Percentiles rank a stretch among this genome's conserved stretches.
Conservation (phyloP, 306 rosid genomes). For the Heteromeles arbutifolia region DNA sequence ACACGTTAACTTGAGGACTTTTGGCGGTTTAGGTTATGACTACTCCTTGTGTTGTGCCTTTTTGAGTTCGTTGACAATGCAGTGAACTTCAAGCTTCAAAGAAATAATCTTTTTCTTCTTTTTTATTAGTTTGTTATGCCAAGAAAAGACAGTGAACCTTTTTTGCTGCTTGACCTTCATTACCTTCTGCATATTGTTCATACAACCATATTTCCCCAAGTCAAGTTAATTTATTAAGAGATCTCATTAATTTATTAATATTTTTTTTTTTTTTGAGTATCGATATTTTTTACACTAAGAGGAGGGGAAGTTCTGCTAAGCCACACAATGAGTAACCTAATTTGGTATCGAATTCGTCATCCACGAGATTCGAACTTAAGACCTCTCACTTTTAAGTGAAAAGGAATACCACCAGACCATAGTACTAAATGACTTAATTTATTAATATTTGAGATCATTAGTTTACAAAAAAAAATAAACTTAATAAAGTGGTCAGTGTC, state of each 20-base stretch:
- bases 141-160: constrained; percentile 10
- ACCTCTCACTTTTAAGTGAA: no score
- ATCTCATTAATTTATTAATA: not conserved
- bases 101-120: not conserved
- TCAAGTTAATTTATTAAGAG: not conserved
- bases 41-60: not conserved
- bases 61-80: constrained; percentile 13
- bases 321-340: no score
- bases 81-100: not conserved
- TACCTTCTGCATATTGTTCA: not conserved
- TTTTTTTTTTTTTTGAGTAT: no score
- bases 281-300: no score
- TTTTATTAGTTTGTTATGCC: not conserved
- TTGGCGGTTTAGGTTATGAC: not conserved
- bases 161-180: constrained; percentile 2
- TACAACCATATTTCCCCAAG: not conserved
- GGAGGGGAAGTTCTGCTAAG: no score
- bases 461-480: not conserved
- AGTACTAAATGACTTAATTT: not conserved
- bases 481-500: not conserved
- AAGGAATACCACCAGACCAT: no score
- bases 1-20: not conserved
- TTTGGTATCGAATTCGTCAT: no score
- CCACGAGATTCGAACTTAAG: no score
- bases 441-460: not conserved